Conservation (phyloP, 2,329 filamentous ascomycete genomes). For the Sporothrix variecibatus region DNA sequence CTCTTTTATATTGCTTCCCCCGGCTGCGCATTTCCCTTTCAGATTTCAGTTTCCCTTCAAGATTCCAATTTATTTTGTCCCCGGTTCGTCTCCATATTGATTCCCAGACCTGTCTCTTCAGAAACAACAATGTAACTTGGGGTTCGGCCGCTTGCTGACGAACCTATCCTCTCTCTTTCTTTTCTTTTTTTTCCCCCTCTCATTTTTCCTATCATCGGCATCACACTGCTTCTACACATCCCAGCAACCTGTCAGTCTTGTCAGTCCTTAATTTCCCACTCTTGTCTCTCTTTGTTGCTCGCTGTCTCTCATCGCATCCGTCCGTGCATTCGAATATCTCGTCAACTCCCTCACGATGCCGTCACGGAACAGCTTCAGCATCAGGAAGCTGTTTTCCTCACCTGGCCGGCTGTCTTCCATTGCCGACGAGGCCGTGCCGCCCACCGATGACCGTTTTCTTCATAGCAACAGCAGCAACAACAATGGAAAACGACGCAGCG, state of each 20-base stretch:
- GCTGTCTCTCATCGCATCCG: neutral
- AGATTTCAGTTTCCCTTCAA: neutral
- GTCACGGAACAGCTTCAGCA: constrained; percentile 47
- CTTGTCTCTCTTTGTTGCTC: constrained; percentile 11
- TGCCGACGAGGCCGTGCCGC: neutral
- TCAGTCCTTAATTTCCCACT: constrained; percentile 2
- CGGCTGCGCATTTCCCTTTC: neutral
- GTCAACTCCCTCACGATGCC: constrained; percentile 39
- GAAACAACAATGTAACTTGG: constrained; percentile 25
- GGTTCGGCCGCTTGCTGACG: neutral
- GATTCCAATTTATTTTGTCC: neutral
- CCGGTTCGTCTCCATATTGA: neutral
- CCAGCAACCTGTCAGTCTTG: neutral
- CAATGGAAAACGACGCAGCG: constrained; percentile 8
- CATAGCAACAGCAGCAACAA: neutral
- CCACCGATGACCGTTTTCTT: neutral
- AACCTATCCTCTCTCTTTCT: neutral
- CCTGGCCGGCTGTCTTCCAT: constrained; percentile 30
- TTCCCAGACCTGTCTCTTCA: constrained; percentile 18
- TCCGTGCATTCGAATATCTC: neutral
- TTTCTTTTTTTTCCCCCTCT: neutral
- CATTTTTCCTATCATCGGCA: neutral
- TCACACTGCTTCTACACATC: neutral
- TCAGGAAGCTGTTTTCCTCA: constrained; percentile 47
- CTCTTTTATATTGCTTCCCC: neutral